A percentile compares a stretch with the other conserved stretches of the same genome.
These are phyloP conservation scores for Chaetomidium leptoderma DNA, from an alignment of 495 filamentous ascomycete species.

Conservation along the genomic window DNA sequence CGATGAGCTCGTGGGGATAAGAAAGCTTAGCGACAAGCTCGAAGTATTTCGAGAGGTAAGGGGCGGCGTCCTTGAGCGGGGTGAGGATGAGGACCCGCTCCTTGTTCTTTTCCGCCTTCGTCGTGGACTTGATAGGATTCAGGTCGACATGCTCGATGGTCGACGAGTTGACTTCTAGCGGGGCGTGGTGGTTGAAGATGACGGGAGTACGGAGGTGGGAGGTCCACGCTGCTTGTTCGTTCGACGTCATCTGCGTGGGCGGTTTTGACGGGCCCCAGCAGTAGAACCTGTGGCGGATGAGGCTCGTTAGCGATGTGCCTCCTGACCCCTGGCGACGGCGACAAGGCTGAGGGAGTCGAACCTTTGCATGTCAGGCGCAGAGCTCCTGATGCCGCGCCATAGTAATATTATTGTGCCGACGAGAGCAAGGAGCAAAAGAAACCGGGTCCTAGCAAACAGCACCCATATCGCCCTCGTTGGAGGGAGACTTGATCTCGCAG, in stretches of 20 bases:
- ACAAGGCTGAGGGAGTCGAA: slow-evolving; percentile 40
- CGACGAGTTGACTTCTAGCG: slow-evolving; percentile 73
- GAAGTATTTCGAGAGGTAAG: slow-evolving; percentile 81
- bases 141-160: slow-evolving; percentile 77
- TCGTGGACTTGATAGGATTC: slow-evolving; percentile 78
- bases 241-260: slow-evolving; percentile 87
- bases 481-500: slow-evolving; percentile 73
- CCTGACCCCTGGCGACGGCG: neutral
- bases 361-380: slow-evolving; percentile 89
- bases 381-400: slow-evolving; percentile 82
- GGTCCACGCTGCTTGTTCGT: slow-evolving; percentile 87
- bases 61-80: slow-evolving; percentile 83
- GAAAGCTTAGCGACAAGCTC: slow-evolving; percentile 84
- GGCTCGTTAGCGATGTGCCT: slow-evolving; percentile 13
- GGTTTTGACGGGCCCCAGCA: slow-evolving; percentile 92
- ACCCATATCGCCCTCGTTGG: slow-evolving; percentile 75
- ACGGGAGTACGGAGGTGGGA: slow-evolving; percentile 85
- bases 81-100: slow-evolving; percentile 95
- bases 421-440: slow-evolving; percentile 69
- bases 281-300: slow-evolving; percentile 65
- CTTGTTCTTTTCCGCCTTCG: slow-evolving; percentile 67
- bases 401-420: slow-evolving; percentile 72
- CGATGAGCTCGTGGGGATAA: slow-evolving; percentile 93
- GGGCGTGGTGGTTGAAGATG: slow-evolving; percentile 90
- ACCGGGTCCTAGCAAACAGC: slow-evolving; percentile 72